Evolutionary conservation across 345 rosid species (phyloP).

Genomic region (Syzygium aromaticum): DNA sequence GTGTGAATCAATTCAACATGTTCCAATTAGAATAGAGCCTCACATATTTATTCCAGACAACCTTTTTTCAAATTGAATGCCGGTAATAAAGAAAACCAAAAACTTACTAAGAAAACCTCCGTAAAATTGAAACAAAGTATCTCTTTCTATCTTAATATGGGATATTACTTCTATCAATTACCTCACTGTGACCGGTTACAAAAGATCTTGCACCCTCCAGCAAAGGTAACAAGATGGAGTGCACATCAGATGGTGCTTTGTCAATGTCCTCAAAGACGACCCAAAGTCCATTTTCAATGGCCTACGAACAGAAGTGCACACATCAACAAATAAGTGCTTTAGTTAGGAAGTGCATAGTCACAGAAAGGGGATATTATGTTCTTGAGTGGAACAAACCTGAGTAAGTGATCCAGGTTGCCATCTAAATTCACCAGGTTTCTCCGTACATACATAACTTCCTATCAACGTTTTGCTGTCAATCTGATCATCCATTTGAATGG

Average conservation of each 20-base stretch:
- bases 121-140: not conserved
- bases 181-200: slow-evolving; percentile 75
- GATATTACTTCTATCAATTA: slow-evolving; percentile 5
- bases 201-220: slow-evolving; percentile 73
- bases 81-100: not conserved
- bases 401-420: slow-evolving; percentile 98
- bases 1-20: not conserved
- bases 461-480: slow-evolving; percentile 89
- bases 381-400: slow-evolving; percentile 49
- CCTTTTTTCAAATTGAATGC: not conserved
- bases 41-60: not conserved
- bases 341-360: not conserved
- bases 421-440: slow-evolving; percentile 93
- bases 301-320: slow-evolving; percentile 28
- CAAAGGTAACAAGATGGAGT: slow-evolving; percentile 68
- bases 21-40: not conserved
- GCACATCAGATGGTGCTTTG: slow-evolving; percentile 87
- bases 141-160: not conserved
- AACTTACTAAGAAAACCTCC: not conserved
- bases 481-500: slow-evolving; percentile 96
- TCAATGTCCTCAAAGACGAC: slow-evolving; percentile 94
- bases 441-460: slow-evolving; percentile 88
- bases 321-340: not conserved
- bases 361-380: slow-evolving; percentile 2
- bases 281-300: slow-evolving; percentile 78